These are phyloP conservation scores for Sporisorium sorghi DNA, from an alignment of 1,284 basidiomycete species.

Conservation along the genomic window DNA sequence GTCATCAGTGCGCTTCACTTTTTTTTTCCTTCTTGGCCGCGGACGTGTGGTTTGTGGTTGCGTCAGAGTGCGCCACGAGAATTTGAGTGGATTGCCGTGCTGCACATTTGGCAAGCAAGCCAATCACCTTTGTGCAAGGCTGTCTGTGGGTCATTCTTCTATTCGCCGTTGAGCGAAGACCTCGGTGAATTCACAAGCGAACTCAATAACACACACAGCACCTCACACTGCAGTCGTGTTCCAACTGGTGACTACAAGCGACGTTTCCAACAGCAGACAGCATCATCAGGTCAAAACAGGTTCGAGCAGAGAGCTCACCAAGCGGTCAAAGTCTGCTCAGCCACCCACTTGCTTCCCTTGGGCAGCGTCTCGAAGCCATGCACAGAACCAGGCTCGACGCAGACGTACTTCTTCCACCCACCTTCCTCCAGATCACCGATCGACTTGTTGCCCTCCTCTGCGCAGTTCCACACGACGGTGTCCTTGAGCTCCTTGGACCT, in stretches of 20 bases:
- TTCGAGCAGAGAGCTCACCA: conserved; percentile 26
- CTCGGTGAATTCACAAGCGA: neutral
- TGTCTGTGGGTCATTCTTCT: neutral
- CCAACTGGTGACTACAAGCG: too few species aligned
- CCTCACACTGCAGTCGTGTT: too few species aligned
- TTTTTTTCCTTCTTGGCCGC: too few species aligned
- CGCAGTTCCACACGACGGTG: conserved; percentile 70
- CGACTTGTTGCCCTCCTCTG: conserved; percentile 60
- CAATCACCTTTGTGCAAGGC: neutral
- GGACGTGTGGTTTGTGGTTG: too few species aligned
- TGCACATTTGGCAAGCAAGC: too few species aligned
- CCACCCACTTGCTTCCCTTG: conserved; percentile 55
- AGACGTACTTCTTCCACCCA: conserved; percentile 68
- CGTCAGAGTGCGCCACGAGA: neutral
- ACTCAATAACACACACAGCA: neutral
- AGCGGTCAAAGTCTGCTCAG: conserved; percentile 42
- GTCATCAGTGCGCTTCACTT: too few species aligned
- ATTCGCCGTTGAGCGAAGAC: neutral
- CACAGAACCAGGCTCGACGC: conserved; percentile 69
- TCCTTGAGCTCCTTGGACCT: conserved; percentile 50
- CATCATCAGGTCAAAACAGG: too few species aligned
- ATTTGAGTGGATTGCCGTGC: neutral
- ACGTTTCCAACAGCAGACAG: neutral
- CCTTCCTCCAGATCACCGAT: conserved; percentile 69
- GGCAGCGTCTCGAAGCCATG: conserved; percentile 60